Evolutionary conservation across 129 eudicot species (phyloP), one percentile per base, ranked within the genome.

Genomic region (carrot (Daucus carota)): DNA sequence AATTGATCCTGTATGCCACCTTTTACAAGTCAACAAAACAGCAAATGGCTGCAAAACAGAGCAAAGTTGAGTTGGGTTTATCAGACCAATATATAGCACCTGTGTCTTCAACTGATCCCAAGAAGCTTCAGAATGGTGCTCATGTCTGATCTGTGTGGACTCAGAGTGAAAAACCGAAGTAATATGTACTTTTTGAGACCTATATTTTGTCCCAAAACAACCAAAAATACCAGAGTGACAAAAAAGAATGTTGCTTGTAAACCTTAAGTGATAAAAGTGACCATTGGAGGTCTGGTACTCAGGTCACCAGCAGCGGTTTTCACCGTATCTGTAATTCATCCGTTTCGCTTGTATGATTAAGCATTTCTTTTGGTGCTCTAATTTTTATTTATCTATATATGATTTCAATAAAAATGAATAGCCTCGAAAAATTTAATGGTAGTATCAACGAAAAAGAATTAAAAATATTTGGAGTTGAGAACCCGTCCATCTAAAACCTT

Each of bases 1-100:
- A 93, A 77, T 42, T 93, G 41, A 6, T 84, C 7, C 41, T 93
- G 1, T 93, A 90, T 73, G 97, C 96, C 24, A 75, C 84, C 3
- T 93, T 70, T 71, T 91, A 93, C 81, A 87, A 81, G 46, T 90
- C 97, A 18, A 89, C 96, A 5, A 70, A 87, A 77, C 77, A 82
- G 43, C 83, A 84, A 15, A 66, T 84, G 22, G 88, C 91, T 2
- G 88, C 80, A 74, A 87, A 88, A 57, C 73, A 86, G 69, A 85
- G 78, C 68, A 80, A 87, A 40, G 70, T 52, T 38, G 86, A 85
- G 62, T 26, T 86, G 77, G 79, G 79, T 80, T 72, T 86, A 6
- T 73, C 81, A 28, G 73, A 77, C 18, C 45, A 9, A 7, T 0
- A 57, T 24, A 57, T 57, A 8, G 65, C 22, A 57, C 31, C 65